Evolutionary conservation across 139 green algal genomes (phyloP).

Genomic region (Micractinium sp.): DNA sequence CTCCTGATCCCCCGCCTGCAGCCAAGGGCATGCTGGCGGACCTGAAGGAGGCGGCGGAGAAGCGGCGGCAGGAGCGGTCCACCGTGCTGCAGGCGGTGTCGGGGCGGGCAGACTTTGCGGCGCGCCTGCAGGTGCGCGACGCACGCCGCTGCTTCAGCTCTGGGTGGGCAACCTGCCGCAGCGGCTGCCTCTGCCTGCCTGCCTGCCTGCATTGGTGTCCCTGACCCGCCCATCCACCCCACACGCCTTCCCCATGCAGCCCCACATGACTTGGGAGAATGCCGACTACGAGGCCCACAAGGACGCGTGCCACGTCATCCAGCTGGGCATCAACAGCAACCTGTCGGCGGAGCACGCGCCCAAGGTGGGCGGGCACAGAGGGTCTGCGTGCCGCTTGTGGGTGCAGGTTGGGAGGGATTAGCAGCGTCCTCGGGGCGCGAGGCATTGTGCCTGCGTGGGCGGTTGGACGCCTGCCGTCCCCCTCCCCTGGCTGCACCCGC

Average conservation of each 20-base stretch:
- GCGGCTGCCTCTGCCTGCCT: too few relatives aligned
- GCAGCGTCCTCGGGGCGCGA: too few relatives aligned
- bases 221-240: too few relatives aligned
- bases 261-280: slow-evolving; percentile 84
- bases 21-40: slow-evolving; percentile 89
- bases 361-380: slow-evolving; percentile 6
- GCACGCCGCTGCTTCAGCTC: background rate
- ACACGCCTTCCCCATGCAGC: background rate
- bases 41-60: slow-evolving; percentile 89
- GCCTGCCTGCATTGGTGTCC: too few relatives aligned
- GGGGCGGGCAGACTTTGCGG: slow-evolving; percentile 43
- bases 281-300: slow-evolving; percentile 54
- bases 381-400: too few relatives aligned
- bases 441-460: too few relatives aligned
- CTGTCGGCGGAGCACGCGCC: slow-evolving; percentile 32
- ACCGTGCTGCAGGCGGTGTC: slow-evolving; percentile 44
- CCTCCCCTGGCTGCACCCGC: too few relatives aligned
- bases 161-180: background rate
- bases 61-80: slow-evolving; percentile 59
- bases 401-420: too few relatives aligned
- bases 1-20: background rate
- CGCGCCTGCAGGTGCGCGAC: slow-evolving; percentile 12
- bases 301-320: slow-evolving; percentile 38
- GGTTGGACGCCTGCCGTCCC: too few relatives aligned
- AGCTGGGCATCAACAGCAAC: slow-evolving; percentile 51